Evolutionary conservation across 768 basidiomycete species (phyloP), one percentile per base, ranked within the genome.

Genomic region (Mrakia frigida): DNA sequence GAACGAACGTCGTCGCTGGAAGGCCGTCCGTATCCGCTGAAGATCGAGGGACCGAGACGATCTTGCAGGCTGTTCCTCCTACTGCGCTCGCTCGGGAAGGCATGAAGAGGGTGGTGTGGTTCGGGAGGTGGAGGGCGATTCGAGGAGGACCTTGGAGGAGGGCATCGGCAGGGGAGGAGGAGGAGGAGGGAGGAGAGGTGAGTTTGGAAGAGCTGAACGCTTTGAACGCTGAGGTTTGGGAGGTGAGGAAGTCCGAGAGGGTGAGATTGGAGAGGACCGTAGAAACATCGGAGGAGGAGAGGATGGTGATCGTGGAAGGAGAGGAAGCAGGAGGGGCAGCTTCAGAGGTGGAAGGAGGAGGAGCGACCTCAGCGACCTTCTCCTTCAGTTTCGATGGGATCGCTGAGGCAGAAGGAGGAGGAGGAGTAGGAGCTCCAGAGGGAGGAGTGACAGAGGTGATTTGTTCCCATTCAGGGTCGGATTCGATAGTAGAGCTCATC

Each of bases 91-190:
- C 85, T 35, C 90, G 87, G 10, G 91, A 88, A 2, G 94, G 93
- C 94, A 96, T 96, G 83, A 93, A 91, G 3, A 97, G 85, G 0
- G 87, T 85, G 0, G 86, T 89, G 79, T 92, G 88, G 60, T 86
- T 18, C 2, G 65, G 37, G n/a, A 78, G 73, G 21, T 37, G 23
- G 25, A 78, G 68, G 0, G 72, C 21, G 43, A 70, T 46, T n/a
- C 77, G 53, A 41, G 67, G 37, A 1, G 77, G 77, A 9, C 35
- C 65, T 35, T 74, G 73, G 31, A 78, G 41, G 63, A n/a, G 39
- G 10, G 23, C 31, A 33, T 60, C 37, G 3, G 59, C 11, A 4
- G 65, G 39, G 21, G 43, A 9, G 11, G 53, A 11, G 41, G 75
- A 53, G 56, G 67, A 39, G 28, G 68, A 61, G 31, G 50, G 50